Conservation (phyloP, 2,329 filamentous ascomycete species). For the Zasmidium angulare region DNA sequence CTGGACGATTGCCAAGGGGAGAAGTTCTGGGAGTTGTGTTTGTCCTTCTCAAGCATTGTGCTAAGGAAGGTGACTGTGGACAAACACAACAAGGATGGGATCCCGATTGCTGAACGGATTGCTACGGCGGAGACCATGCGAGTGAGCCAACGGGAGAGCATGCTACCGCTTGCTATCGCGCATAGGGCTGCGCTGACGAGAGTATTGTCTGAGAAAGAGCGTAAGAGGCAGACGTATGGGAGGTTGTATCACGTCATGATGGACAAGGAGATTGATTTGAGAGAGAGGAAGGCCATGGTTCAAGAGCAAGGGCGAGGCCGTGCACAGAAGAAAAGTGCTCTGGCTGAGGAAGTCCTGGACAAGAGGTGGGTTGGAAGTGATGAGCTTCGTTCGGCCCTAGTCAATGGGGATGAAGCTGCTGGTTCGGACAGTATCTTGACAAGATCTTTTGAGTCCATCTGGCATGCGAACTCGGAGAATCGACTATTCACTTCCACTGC, state of each 20-base stretch:
- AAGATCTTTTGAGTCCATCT: slow-evolving; percentile 67
- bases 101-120: slow-evolving; percentile 53
- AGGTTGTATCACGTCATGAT: slow-evolving; percentile 60
- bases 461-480: slow-evolving; percentile 58
- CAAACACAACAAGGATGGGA: slow-evolving; percentile 45
- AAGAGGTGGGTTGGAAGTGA: slow-evolving; percentile 79
- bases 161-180: slow-evolving; percentile 69
- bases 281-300: slow-evolving; percentile 47
- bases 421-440: slow-evolving; percentile 62
- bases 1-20: slow-evolving; percentile 94
- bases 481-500: slow-evolving; percentile 49
- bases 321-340: slow-evolving; percentile 26
- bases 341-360: slow-evolving; percentile 59
- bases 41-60: slow-evolving; percentile 79
- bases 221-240: slow-evolving; percentile 57
- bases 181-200: slow-evolving; percentile 67
- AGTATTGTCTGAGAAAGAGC: slow-evolving; percentile 60
- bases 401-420: slow-evolving; percentile 63
- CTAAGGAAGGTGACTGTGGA: slow-evolving; percentile 62
- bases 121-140: slow-evolving; percentile 41
- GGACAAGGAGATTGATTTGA: slow-evolving; percentile 49
- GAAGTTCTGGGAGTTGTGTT: slow-evolving; percentile 80
- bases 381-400: slow-evolving; percentile 69
- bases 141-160: slow-evolving; percentile 34
- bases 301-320: slow-evolving; percentile 15